phyloP scores from a whole-genome alignment of 208 protist species.

The Naegleria gruberi region DNA sequence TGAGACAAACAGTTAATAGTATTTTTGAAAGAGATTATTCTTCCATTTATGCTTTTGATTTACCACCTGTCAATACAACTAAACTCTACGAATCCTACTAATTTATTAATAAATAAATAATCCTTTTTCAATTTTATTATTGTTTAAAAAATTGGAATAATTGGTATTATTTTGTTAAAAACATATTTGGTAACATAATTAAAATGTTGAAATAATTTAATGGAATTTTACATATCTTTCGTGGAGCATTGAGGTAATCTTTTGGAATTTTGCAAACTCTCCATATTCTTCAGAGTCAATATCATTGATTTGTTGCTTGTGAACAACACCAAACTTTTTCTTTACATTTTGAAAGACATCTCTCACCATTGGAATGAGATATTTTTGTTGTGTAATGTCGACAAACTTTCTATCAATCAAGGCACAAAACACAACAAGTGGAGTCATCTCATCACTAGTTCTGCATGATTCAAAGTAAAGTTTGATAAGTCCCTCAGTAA shows the following conservation, averaged over 20 bases:
- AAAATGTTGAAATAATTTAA: too few relatives aligned
- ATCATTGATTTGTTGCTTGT: not conserved
- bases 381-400: not conserved
- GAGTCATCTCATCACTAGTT: not conserved
- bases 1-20: not conserved
- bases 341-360: not conserved
- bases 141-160: too few relatives aligned
- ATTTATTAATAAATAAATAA: too few relatives aligned
- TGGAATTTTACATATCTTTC: too few relatives aligned
- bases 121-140: too few relatives aligned
- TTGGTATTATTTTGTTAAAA: too few relatives aligned
- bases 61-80: too few relatives aligned
- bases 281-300: not conserved
- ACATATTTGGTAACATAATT: too few relatives aligned
- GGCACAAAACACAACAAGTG: not conserved
- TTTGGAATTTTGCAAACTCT: not conserved
- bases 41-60: not conserved
- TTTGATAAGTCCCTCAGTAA: not conserved
- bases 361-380: not conserved
- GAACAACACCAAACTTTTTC: not conserved
- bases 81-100: too few relatives aligned
- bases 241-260: not conserved
- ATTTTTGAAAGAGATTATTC: not conserved
- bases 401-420: not conserved
- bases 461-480: not conserved